These are phyloP conservation scores for Camillea tinctor DNA, from an alignment of 2,329 filamentous ascomycete genomes.

Conservation along the genomic window DNA sequence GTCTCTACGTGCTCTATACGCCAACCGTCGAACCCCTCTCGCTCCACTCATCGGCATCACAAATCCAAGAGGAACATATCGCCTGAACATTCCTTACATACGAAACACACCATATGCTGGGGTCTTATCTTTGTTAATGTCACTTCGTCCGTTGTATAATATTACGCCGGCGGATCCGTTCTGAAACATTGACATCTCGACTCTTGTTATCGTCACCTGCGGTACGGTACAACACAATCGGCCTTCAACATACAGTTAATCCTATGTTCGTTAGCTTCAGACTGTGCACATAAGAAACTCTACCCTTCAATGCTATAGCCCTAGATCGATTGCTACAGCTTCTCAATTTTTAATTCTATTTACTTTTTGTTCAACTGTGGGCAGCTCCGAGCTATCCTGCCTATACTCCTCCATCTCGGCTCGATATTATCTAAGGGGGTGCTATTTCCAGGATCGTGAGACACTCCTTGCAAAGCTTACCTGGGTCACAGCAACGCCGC, in stretches of 20 bases:
- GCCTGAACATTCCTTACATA: background rate
- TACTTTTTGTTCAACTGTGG: too few relatives aligned
- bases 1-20: background rate
- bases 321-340: background rate
- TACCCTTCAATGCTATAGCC: background rate
- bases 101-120: background rate
- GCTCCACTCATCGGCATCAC: background rate
- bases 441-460: background rate
- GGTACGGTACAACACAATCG: background rate
- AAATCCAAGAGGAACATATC: background rate
- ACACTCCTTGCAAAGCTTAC: background rate
- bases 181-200: background rate
- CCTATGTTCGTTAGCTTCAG: background rate
- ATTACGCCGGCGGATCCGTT: background rate
- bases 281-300: background rate
- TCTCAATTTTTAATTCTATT: background rate
- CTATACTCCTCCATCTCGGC: background rate
- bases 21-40: background rate
- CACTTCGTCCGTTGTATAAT: background rate
- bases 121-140: background rate
- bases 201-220: background rate
- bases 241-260: background rate
- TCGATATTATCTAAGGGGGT: background rate
- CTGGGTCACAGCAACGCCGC: background rate
- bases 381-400: background rate